Conservation (phyloP, 139 green algal genomes). For the Chlamydomonas schloesseri region DNA sequence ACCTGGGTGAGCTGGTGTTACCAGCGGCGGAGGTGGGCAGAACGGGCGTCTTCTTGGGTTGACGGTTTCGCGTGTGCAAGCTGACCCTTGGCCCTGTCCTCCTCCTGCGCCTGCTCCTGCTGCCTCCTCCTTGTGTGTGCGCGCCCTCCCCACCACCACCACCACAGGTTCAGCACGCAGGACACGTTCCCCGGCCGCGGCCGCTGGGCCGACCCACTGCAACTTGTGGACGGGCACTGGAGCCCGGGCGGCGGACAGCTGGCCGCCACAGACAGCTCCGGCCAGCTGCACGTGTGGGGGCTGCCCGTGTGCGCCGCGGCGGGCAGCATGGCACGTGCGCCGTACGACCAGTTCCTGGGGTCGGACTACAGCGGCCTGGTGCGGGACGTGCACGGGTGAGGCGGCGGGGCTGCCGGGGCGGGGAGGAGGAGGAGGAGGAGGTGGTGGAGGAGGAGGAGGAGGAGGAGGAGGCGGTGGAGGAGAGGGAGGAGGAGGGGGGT, state of each 20-base stretch:
- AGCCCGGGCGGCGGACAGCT: constrained; percentile 62
- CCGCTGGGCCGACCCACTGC: constrained; percentile 65
- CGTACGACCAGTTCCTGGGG: constrained; percentile 87
- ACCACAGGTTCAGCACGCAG: constrained; percentile 64
- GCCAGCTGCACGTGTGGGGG: constrained; percentile 78
- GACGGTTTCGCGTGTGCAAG: too few species aligned
- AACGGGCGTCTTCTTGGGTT: too few species aligned
- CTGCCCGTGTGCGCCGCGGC: constrained; percentile 6
- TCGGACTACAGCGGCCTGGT: constrained; percentile 69
- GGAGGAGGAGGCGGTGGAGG: too few species aligned
- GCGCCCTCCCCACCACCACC: not conserved
- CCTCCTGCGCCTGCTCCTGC: not conserved
- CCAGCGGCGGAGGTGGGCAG: too few species aligned
- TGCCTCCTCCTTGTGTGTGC: not conserved
- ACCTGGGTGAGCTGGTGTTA: too few species aligned
- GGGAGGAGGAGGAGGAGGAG: not conserved
- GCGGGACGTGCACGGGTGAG: constrained; percentile 40
- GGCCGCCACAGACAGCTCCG: constrained; percentile 72
- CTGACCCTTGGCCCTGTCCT: not conserved
- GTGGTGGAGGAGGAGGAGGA: too few species aligned
- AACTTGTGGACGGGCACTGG: constrained; percentile 81
- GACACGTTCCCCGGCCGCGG: constrained; percentile 62
- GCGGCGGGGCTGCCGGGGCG: not conserved
- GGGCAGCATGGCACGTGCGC: constrained; percentile 47
- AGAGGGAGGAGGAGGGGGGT: too few species aligned